Evolutionary conservation across 2,329 filamentous ascomycete genomes (phyloP), one percentile per base, ranked within the genome.

Genomic region (Paraphaeosphaeria minitans): DNA sequence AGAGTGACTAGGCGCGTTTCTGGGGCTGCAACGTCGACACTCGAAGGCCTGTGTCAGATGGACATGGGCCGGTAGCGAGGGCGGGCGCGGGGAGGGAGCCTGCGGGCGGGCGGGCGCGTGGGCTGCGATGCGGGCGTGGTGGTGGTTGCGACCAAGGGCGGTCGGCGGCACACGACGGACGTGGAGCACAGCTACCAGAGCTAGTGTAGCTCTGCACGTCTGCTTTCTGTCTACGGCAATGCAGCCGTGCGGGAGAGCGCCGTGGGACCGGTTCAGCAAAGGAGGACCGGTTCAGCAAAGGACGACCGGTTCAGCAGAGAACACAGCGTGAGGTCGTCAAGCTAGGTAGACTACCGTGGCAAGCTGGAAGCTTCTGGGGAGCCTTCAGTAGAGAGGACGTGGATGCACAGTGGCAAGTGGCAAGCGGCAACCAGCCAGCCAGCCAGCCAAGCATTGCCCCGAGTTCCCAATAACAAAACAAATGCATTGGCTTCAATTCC

Each of bases 1-100:
- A 75, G 71, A 75, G 70, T 71, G 70, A 68, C 63, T 62, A 65
- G 72, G 67, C 67, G 62, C 67, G 70, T 75, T 72, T 70, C 51
- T 33, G 57, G 51, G 58, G 67, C 62, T 57, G 62, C 61, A 48
- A 61, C 43, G 55, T 55, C 57, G 60, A 58, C 8, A 42, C 52
- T 49, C 54, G 51, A 48, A 55, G 58, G 56, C 41, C 54, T 60
- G 68, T 69, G 53, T 71, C 68, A 70, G 70, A 65, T 37, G 24
- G 51, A 35, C 51, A 27, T 63, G 57, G 54, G 65, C 56, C 24
- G n/a, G 56, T n/a, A 33, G 55, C 22, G 43, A 37, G 35, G 55
- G 51, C 35, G 48, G 35, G 43, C 37, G 35, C 6, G 43, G 21
- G 37, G 47, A 56, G 29, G 33, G 22, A 43, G 19, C 43, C 35